Evolutionary conservation across 1,139 yeast species (phyloP).

Genomic region (Suhomyces panamericanus): DNA sequence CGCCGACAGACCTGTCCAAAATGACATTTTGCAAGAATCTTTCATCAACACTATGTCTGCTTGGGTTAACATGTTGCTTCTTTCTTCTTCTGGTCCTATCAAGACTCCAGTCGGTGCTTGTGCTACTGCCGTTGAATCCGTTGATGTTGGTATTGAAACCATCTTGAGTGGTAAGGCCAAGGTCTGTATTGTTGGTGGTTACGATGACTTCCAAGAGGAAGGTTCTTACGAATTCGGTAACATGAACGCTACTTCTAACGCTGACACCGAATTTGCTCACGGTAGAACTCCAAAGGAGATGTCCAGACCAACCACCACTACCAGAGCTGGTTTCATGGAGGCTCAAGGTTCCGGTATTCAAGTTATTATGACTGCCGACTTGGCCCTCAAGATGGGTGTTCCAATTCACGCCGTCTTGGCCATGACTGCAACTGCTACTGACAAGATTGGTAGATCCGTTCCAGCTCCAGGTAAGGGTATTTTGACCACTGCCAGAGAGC

Average conservation of each 20-base stretch:
- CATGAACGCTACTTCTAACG: constrained; percentile 97
- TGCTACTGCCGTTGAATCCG: constrained; percentile 97
- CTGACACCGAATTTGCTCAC: constrained; percentile 81
- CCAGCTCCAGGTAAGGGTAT: constrained; percentile 99
- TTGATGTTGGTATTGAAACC: constrained; percentile 93
- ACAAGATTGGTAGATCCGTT: constrained; percentile 96
- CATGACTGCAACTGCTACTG: constrained; percentile 94
- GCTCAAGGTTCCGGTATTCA: constrained; percentile 99
- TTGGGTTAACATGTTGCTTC: constrained; percentile 96
- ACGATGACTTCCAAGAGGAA: constrained; percentile 99
- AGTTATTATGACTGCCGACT: constrained; percentile 90
- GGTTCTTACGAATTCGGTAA: constrained; percentile 97
- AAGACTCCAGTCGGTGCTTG: constrained; percentile 99
- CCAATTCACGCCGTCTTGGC: constrained; percentile 97
- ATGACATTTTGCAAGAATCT: constrained; percentile 95
- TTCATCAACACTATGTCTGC: constrained; percentile 99
- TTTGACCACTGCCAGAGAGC: constrained; percentile 95
- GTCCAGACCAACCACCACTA: constrained; percentile 97
- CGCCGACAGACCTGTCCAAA: constrained; percentile 90
- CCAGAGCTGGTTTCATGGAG: constrained; percentile 98
- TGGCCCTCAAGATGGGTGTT: constrained; percentile 97
- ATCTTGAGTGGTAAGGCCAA: constrained; percentile 91
- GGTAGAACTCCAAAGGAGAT: constrained; percentile 98
- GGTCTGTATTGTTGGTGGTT: constrained; percentile 96
- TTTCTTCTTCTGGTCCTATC: constrained; percentile 98